These are phyloP conservation scores for Pseudogymnoascus pannorum DNA, from an alignment of 2,329 filamentous ascomycete genomes.

Conservation along the genomic window DNA sequence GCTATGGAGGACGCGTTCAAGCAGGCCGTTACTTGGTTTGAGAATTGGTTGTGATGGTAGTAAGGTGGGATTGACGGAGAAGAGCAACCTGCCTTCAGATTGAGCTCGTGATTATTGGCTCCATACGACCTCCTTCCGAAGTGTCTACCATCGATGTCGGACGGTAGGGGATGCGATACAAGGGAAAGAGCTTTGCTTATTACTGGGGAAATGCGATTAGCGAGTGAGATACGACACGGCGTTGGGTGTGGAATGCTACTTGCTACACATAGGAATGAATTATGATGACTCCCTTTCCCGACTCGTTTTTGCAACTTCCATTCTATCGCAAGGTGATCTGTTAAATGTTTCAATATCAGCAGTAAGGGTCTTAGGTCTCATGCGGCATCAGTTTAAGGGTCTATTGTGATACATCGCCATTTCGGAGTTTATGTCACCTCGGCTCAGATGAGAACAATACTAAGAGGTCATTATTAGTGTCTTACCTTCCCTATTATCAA, in stretches of 20 bases:
- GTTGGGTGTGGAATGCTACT: not conserved
- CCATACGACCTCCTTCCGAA: too few relatives aligned
- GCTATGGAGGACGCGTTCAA: conserved; percentile 75
- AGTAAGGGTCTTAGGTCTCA: not conserved
- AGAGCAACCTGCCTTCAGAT: not conserved
- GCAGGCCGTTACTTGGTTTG: conserved; percentile 73
- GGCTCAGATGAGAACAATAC: not conserved
- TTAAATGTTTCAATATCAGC: not conserved
- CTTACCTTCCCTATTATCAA: not conserved
- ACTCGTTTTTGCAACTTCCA: not conserved
- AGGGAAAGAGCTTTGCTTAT: not conserved
- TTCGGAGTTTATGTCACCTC: not conserved
- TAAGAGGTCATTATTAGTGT: not conserved
- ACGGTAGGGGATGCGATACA: too few relatives aligned
- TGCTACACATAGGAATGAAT: not conserved
- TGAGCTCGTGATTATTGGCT: too few relatives aligned
- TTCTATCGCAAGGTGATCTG: not conserved
- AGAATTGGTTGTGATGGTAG: conserved; percentile 38
- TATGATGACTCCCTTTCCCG: not conserved
- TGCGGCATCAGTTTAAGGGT: not conserved
- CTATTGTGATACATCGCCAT: not conserved
- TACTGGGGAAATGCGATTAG: too few relatives aligned
- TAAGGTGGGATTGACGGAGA: not conserved
- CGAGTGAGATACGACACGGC: not conserved
- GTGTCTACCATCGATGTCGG: too few relatives aligned